phyloP scores from a whole-genome alignment of 2,329 filamentous ascomycete genomes.

The Alternaria novae-zelandiae region DNA sequence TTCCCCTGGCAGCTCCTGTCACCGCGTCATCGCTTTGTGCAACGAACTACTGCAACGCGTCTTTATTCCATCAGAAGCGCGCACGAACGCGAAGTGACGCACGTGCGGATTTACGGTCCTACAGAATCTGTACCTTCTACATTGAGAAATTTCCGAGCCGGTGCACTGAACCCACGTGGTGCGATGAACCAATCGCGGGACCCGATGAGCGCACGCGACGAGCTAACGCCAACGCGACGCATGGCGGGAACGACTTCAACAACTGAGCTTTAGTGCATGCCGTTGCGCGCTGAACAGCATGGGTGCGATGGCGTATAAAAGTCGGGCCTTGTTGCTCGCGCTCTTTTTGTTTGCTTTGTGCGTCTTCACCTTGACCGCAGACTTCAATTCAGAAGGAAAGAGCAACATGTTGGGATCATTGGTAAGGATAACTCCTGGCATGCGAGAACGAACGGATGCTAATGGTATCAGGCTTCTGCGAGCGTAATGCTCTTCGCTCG shows the following conservation, averaged over 20 bases:
- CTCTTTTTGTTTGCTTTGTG: conserved; percentile 1
- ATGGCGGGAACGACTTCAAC: conserved; percentile 5
- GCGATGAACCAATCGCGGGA: conserved; percentile 15
- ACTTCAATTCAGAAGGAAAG: not conserved
- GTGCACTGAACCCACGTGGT: not conserved
- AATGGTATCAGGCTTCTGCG: conserved; percentile 17
- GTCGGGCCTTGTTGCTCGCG: conserved; percentile 10
- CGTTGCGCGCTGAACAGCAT: not conserved
- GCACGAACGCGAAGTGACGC: not conserved
- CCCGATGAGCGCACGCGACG: conserved; percentile 17
- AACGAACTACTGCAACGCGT: not conserved
- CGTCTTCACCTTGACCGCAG: not conserved
- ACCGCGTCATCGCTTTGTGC: not conserved
- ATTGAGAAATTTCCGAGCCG: not conserved
- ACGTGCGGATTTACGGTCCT: not conserved
- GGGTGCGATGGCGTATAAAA: conserved; percentile 17
- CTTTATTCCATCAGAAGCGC: not conserved
- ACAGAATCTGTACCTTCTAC: not conserved
- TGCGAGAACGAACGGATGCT: not conserved
- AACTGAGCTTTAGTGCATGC: conserved; percentile 12
- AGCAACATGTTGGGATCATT: conserved; percentile 19
- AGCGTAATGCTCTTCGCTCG: conserved; percentile 29
- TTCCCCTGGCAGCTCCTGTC: not conserved
- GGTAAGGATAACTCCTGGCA: conserved; percentile 6
- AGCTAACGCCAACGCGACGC: not conserved